A percentile compares a stretch with the other conserved stretches of the same genome.
These are phyloP conservation scores for Tetrapisispora pingtungensis DNA, from an alignment of 805 yeast species.

Conservation along the genomic window DNA sequence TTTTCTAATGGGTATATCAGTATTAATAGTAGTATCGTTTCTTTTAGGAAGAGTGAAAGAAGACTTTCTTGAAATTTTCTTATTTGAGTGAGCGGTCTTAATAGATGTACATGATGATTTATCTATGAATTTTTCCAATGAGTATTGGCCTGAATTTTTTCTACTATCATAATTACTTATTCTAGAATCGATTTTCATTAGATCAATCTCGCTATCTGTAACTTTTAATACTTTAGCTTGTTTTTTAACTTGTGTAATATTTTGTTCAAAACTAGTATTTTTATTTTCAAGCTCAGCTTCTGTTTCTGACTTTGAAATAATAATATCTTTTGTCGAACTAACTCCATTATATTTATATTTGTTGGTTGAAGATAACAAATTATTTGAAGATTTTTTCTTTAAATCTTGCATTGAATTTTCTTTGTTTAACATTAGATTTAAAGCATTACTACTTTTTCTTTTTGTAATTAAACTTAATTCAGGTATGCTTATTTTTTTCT, in stretches of 20 bases:
- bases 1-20: neutral
- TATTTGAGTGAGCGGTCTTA: neutral
- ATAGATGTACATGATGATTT: neutral
- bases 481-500: conserved; percentile 3
- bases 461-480: conserved; percentile 1
- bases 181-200: neutral
- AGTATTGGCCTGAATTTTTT: neutral
- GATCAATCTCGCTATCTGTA: neutral
- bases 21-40: neutral
- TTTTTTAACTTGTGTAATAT: neutral
- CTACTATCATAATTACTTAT: neutral
- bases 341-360: conserved; percentile 1
- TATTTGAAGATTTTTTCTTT: neutral
- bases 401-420: neutral
- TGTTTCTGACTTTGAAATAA: neutral
- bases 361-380: neutral
- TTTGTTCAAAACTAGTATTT: neutral
- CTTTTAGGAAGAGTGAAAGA: neutral
- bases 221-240: conserved; percentile 1
- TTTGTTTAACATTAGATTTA: neutral
- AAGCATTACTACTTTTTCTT: neutral
- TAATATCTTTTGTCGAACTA: neutral
- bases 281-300: neutral
- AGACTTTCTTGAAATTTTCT: neutral
- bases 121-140: neutral